phyloP scores from a whole-genome alignment of 345 rosid genomes.

The Barbarea vulgaris region DNA sequence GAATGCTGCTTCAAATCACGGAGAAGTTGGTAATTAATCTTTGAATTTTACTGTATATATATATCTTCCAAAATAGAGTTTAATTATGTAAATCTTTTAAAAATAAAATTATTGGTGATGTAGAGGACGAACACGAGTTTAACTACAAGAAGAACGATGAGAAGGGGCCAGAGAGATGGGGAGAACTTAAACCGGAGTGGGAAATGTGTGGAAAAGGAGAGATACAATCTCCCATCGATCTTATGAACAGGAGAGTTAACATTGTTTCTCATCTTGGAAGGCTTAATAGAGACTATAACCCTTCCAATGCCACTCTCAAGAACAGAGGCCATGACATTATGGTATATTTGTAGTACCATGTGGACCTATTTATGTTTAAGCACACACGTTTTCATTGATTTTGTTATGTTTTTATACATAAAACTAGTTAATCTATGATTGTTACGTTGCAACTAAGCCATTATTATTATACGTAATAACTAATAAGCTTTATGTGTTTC shows the following conservation, averaged over 20 bases:
- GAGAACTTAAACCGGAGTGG: conserved; percentile 67
- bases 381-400: neutral
- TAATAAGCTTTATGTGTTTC: neutral
- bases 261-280: conserved; percentile 61
- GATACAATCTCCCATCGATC: conserved; percentile 88
- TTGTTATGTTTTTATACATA: neutral
- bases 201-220: conserved; percentile 60
- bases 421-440: neutral
- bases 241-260: conserved; percentile 54
- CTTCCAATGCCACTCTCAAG: conserved; percentile 60
- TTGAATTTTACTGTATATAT: neutral
- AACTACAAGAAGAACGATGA: conserved; percentile 45
- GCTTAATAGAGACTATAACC: conserved; percentile 57
- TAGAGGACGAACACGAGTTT: conserved; percentile 77
- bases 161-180: conserved; percentile 76
- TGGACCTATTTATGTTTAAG: neutral
- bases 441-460: neutral
- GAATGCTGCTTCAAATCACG: conserved; percentile 28
- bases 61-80: neutral
- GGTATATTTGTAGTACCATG: conserved; percentile 47
- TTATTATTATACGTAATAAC: neutral
- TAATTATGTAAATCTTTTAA: neutral
- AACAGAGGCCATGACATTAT: conserved; percentile 91
- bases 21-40: conserved; percentile 31
- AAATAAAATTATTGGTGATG: conserved; percentile 10